Percentiles rank a stretch among this genome's conserved stretches.
phyloP scores from a whole-genome alignment of 2,329 filamentous ascomycete species.

The Colletotrichum sp. region DNA sequence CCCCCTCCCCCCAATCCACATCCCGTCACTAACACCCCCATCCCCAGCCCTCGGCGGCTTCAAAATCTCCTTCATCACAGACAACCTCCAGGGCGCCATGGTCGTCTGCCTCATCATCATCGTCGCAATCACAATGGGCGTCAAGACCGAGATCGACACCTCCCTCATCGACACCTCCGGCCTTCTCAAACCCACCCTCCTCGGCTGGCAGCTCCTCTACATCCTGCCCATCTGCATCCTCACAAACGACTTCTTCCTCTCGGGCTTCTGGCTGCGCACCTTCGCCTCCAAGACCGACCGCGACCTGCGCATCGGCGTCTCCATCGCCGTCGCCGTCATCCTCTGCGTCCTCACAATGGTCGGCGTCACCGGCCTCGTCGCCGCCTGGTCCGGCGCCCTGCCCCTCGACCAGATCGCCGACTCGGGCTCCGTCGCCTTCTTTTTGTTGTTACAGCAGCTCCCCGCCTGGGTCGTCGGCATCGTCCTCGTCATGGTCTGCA shows the following conservation, averaged over 20 bases:
- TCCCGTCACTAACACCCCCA: neutral
- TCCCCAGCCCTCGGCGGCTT: conserved; percentile 79
- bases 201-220: conserved; percentile 87
- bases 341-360: conserved; percentile 76
- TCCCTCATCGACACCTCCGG: conserved; percentile 72
- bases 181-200: conserved; percentile 69
- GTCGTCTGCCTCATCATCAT: conserved; percentile 77
- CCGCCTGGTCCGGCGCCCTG: conserved; percentile 78
- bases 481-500: conserved; percentile 80
- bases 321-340: conserved; percentile 69
- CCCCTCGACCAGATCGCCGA: conserved; percentile 63
- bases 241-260: conserved; percentile 88
- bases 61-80: conserved; percentile 82
- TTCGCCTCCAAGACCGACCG: conserved; percentile 82
- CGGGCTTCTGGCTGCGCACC: conserved; percentile 83
- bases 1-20: neutral
- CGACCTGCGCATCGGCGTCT: conserved; percentile 77
- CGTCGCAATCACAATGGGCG: conserved; percentile 78
- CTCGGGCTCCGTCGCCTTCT: conserved; percentile 74
- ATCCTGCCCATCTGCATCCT: conserved; percentile 82
- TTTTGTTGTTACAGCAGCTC: conserved; percentile 73
- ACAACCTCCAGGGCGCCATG: conserved; percentile 82
- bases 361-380: conserved; percentile 74
- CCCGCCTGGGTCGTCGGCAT: conserved; percentile 84
- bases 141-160: conserved; percentile 74